Percentiles rank a stretch among this genome's conserved stretches.
Evolutionary conservation across 2,329 filamentous ascomycete species (phyloP).

Genomic region (Aspergillus ustus): DNA sequence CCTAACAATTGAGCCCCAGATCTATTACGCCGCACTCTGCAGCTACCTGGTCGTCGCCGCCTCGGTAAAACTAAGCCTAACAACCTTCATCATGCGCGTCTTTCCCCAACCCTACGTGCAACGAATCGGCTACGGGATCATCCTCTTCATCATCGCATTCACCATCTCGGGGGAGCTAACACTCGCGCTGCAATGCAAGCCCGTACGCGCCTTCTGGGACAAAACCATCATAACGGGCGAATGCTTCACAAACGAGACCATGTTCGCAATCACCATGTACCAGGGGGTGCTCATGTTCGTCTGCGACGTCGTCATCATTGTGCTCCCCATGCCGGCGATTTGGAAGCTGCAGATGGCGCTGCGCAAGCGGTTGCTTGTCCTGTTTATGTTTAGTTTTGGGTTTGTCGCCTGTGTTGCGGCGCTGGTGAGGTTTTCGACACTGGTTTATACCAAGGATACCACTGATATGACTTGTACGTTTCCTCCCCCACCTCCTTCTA

Average conservation of each 20-base stretch:
- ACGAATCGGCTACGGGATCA: not conserved
- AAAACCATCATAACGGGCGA: not conserved
- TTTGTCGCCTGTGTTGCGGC: conserved; percentile 16
- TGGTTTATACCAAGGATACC: not conserved
- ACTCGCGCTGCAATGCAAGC: conserved; percentile 15
- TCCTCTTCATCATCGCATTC: conserved; percentile 9
- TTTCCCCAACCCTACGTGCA: conserved; percentile 12
- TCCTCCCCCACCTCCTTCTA: not conserved
- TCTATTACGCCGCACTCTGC: conserved; percentile 15
- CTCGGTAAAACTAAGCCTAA: conserved; percentile 13
- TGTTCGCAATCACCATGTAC: not conserved
- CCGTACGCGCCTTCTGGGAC: conserved; percentile 5
- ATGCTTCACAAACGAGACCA: not conserved
- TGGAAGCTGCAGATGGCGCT: conserved; percentile 16
- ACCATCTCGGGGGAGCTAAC: conserved; percentile 15
- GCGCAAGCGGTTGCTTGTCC: conserved; percentile 5
- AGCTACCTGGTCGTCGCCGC: conserved; percentile 15
- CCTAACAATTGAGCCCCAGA: not conserved
- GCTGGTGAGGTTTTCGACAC: conserved; percentile 9
- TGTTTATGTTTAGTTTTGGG: conserved; percentile 11
- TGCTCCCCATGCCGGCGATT: conserved; percentile 2
- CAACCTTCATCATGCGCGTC: conserved; percentile 17
- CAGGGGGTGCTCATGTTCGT: not conserved
- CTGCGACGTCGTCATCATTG: not conserved
- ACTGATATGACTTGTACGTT: not conserved